Evolutionary conservation across 1,139 yeast species (phyloP).

Genomic region (Lodderomyces margitis): DNA sequence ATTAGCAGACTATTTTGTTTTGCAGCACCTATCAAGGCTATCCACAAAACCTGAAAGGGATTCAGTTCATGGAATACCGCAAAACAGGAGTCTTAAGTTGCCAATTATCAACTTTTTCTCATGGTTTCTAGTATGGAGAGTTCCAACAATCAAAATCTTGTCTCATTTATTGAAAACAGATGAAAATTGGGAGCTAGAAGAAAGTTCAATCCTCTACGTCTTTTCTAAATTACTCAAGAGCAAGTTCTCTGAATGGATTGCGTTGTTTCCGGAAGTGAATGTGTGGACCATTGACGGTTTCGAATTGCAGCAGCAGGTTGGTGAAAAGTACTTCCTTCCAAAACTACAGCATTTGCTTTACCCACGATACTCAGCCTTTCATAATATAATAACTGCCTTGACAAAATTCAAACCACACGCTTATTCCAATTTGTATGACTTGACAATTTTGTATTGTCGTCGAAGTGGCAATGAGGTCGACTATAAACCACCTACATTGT

Average conservation of each 20-base stretch:
- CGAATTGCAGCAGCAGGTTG: constrained; percentile 48
- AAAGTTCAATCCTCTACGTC: constrained; percentile 22
- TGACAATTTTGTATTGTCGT: constrained; percentile 47
- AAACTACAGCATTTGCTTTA: constrained; percentile 53
- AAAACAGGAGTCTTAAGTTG: constrained; percentile 16
- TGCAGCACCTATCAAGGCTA: constrained; percentile 42
- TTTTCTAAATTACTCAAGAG: constrained; percentile 27
- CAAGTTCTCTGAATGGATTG: constrained; percentile 50
- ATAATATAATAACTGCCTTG: constrained; percentile 36
- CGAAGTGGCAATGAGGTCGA: constrained; percentile 12
- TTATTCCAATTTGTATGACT: constrained; percentile 48
- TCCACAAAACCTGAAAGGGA: constrained; percentile 12
- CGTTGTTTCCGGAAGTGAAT: constrained; percentile 73
- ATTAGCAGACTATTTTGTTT: constrained; percentile 50
- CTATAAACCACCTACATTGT: constrained; percentile 46
- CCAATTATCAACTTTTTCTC: constrained; percentile 55
- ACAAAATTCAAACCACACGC: constrained; percentile 13
- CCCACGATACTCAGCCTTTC: constrained; percentile 59
- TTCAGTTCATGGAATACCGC: background rate
- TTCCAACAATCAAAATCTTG: constrained; percentile 47
- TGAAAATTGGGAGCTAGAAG: constrained; percentile 62
- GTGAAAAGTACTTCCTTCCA: constrained; percentile 54
- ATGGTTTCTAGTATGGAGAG: constrained; percentile 59
- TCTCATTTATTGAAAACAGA: constrained; percentile 48
- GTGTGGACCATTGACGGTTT: constrained; percentile 50